These are phyloP conservation scores for Aspergillus nidulans DNA, from an alignment of 495 filamentous ascomycete species.

Conservation along the genomic window DNA sequence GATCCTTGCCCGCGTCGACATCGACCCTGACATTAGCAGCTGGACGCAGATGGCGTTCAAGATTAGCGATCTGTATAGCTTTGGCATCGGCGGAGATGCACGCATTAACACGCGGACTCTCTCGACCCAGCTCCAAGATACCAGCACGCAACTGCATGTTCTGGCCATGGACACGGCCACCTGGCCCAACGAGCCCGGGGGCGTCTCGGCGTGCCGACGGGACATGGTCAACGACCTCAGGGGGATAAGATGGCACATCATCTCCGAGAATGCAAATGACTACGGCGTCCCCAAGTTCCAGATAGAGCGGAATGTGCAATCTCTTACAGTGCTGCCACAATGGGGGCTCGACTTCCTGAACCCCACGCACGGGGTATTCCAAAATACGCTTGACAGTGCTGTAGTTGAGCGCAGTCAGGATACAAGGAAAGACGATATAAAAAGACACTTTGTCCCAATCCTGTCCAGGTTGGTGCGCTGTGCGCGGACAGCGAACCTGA, in stretches of 20 bases:
- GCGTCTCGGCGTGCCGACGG: constrained; percentile 61
- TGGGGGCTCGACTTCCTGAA: constrained; percentile 61
- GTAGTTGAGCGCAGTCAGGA: constrained; percentile 52
- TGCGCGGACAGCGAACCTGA: constrained; percentile 46
- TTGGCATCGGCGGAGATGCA: constrained; percentile 55
- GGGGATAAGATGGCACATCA: constrained; percentile 58
- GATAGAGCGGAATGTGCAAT: constrained; percentile 59
- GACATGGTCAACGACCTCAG: constrained; percentile 60
- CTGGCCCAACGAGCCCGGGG: constrained; percentile 62
- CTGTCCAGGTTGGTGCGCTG: constrained; percentile 53
- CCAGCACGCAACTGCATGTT: constrained; percentile 55
- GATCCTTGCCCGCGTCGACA: constrained; percentile 56
- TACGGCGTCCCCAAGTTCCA: constrained; percentile 61
- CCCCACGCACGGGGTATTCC: constrained; percentile 57
- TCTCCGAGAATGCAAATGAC: constrained; percentile 60
- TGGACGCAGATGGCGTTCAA: constrained; percentile 58
- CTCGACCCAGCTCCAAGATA: constrained; percentile 18
- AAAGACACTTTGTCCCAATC: constrained; percentile 55
- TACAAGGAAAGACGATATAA: constrained; percentile 45
- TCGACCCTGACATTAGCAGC: constrained; percentile 52
- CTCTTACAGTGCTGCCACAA: constrained; percentile 57
- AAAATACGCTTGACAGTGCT: constrained; percentile 55
- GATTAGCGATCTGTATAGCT: constrained; percentile 55
- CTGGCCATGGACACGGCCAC: constrained; percentile 59
- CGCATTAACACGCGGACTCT: constrained; percentile 33